These are phyloP conservation scores for Candida sonorensis DNA, from an alignment of 805 yeast species.

Conservation along the genomic window DNA sequence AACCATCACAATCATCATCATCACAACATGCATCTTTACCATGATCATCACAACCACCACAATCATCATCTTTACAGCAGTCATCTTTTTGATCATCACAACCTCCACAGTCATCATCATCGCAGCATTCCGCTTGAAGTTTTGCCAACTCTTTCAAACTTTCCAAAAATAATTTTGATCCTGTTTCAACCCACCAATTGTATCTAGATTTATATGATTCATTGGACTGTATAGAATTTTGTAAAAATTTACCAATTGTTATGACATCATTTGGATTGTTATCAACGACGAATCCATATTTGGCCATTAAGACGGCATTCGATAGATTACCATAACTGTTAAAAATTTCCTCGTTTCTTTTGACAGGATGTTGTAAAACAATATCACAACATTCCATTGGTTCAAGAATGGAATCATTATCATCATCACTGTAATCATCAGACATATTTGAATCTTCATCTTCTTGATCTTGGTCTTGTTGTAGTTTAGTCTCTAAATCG, in stretches of 20 bases:
- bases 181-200: slow-evolving; percentile 23
- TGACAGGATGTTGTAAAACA: slow-evolving; percentile 37
- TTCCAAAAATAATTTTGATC: slow-evolving; percentile 10
- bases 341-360: slow-evolving; percentile 54
- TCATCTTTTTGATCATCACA: neutral
- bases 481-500: slow-evolving; percentile 23
- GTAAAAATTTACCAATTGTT: slow-evolving; percentile 45
- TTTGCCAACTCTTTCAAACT: slow-evolving; percentile 9
- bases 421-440: slow-evolving; percentile 17
- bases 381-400: slow-evolving; percentile 69
- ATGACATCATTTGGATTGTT: slow-evolving; percentile 51
- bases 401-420: slow-evolving; percentile 26
- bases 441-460: slow-evolving; percentile 13
- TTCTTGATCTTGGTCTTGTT: slow-evolving; percentile 22
- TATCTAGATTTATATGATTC: too few species aligned
- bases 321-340: slow-evolving; percentile 77
- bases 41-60: too few species aligned
- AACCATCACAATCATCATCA: slow-evolving; percentile 6
- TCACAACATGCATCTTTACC: slow-evolving; percentile 4
- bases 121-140: slow-evolving; percentile 4
- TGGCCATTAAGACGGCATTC: slow-evolving; percentile 58
- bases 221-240: slow-evolving; percentile 13
- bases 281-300: slow-evolving; percentile 69
- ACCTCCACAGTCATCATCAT: slow-evolving; percentile 2
- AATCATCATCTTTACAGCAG: slow-evolving; percentile 3